phyloP scores from a whole-genome alignment of 495 filamentous ascomycete genomes.

The Glutinoglossum americanum region DNA sequence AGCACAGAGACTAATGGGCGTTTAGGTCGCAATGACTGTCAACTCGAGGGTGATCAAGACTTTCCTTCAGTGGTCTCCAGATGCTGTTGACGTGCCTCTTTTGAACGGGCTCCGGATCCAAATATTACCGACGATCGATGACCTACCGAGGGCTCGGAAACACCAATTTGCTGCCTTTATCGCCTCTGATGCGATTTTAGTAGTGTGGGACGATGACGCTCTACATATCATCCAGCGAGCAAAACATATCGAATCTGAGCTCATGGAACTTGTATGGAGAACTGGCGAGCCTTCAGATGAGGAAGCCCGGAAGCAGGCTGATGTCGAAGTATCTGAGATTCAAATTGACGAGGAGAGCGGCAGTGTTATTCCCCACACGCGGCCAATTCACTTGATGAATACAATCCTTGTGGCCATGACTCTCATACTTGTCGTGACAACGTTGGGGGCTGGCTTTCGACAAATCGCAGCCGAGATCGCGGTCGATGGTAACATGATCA shows the following conservation, averaged over 20 bases:
- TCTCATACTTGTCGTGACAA: conserved; percentile 34
- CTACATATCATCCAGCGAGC: conserved; percentile 42
- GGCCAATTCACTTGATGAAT: conserved; percentile 44
- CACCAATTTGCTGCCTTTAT: conserved; percentile 62
- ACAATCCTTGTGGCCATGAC: conserved; percentile 43
- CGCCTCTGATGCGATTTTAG: conserved; percentile 38
- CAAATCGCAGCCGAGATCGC: conserved; percentile 43
- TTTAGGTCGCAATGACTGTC: conserved; percentile 62
- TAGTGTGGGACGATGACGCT: conserved; percentile 63
- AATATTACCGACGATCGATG: conserved; percentile 45
- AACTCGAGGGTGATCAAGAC: conserved; percentile 57
- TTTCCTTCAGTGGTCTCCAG: conserved; percentile 47
- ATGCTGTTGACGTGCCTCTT: conserved; percentile 50
- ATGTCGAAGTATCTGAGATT: conserved; percentile 18
- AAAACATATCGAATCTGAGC: conserved; percentile 43
- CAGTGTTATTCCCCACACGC: conserved; percentile 35
- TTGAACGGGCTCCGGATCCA: conserved; percentile 54
- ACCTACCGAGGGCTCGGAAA: conserved; percentile 43
- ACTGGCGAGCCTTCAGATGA: conserved; percentile 23
- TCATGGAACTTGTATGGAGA: conserved; percentile 57
- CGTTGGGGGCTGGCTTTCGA: conserved; percentile 44
- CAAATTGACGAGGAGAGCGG: conserved; percentile 56
- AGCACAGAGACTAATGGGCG: too few relatives aligned
- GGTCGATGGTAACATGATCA: conserved; percentile 36
- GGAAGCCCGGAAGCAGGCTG: conserved; percentile 27